Base-by-base conservation (phyloP, 805 yeast species). In the Myxozyma geophila region DNA sequence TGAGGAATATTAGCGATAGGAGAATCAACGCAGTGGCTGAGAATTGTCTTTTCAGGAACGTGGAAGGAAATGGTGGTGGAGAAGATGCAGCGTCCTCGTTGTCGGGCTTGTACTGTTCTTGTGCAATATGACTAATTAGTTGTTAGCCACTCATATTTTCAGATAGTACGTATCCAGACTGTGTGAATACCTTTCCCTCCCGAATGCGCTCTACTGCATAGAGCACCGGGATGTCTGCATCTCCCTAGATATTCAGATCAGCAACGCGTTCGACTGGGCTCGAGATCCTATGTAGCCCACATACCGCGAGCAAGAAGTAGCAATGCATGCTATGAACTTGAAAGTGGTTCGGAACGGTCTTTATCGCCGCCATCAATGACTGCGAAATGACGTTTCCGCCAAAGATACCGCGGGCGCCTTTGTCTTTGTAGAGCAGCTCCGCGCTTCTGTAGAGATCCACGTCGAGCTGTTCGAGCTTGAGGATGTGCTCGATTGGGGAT, bases 141-240 rank as follows among this genome's bases (percentile, higher is more conserved):
- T 43, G 53, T 48, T n/a, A 43, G 57, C 13, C 15, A 13, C 13
- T 15, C 21, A 13, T 21, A 15, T 10, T 10, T 15, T 8, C 3
- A 33, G 2, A 23, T 15, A 7, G 21, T 28, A 15, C 8, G 28
- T 28, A 15, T n/a, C 6, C 33, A n/a, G 40, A 41, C n/a, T 15
- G n/a, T n/a, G 9, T 9, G 50, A 62, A 21, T 50, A 63, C 66
- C 49, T 79, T 82, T 8, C 87, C 87, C 48, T 83, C 82, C 58
- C 84, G 78, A 28, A 87, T 71, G 49, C 78, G 78, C 19, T 74
- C 75, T 7, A 89, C 92, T 41, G 80, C 76, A 73, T 86, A 89
- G 8, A 75, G 75, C 68, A 86, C 81, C 17, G 83, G 82, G 0
- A 75, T 65, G 0, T 70, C 69, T 2, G 63, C 23, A 37, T 66